These are phyloP conservation scores for Pleurotus platypus DNA, from an alignment of 768 basidiomycete genomes.

Conservation along the genomic window DNA sequence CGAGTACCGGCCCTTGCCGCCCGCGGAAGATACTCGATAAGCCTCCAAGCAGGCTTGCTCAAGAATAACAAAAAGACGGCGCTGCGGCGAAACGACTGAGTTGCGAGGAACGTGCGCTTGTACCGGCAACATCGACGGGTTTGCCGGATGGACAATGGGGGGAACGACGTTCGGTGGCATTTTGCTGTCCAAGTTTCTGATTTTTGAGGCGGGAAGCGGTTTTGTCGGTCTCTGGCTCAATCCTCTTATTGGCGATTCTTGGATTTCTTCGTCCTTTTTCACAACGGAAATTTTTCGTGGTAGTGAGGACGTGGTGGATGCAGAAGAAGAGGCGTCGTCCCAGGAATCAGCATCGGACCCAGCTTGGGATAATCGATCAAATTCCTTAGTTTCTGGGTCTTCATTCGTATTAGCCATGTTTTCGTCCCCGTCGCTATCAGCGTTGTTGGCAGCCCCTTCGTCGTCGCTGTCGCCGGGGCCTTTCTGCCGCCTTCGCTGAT, in stretches of 20 bases:
- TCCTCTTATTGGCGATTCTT: constrained; percentile 11
- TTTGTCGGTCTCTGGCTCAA: constrained; percentile 53
- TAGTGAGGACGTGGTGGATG: constrained; percentile 18
- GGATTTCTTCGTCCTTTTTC: constrained; percentile 12
- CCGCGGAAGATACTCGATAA: constrained; percentile 72
- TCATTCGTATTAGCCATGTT: constrained; percentile 17
- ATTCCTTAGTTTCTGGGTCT: constrained; percentile 23
- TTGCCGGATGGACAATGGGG: constrained; percentile 48
- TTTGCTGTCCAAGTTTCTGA: constrained; percentile 33
- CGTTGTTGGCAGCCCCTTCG: constrained; percentile 28
- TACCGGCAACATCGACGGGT: constrained; percentile 79
- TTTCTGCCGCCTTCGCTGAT: constrained; percentile 41
- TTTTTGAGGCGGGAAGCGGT: constrained; percentile 54
- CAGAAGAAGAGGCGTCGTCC: constrained; percentile 4
- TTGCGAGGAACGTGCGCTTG: constrained; percentile 72
- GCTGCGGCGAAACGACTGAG: constrained; percentile 46
- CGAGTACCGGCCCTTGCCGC: constrained; percentile 49
- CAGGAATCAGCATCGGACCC: constrained; percentile 12
- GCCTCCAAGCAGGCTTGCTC: constrained; percentile 96
- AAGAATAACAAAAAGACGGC: constrained; percentile 85
- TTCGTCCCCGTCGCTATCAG: constrained; percentile 4
- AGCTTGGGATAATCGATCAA: constrained; percentile 19
- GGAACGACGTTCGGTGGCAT: constrained; percentile 38
- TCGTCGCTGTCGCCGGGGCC: constrained; percentile 35
- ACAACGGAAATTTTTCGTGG: constrained; percentile 17